phyloP scores from a whole-genome alignment of 352 stramenopile genomes.

The Globisporangium lucens region DNA sequence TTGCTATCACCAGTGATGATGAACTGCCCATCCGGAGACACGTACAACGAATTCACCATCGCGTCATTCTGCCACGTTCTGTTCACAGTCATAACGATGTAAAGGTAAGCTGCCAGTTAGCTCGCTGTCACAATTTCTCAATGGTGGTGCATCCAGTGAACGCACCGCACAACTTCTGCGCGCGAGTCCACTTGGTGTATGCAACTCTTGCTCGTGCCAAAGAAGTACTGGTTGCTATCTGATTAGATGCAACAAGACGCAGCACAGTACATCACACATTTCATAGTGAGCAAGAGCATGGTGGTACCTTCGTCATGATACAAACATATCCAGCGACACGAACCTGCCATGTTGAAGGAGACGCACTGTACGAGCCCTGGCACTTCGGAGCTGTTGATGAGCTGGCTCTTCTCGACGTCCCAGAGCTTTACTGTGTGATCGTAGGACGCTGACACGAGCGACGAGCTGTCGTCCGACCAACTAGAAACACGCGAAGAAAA shows the following conservation, averaged over 20 bases:
- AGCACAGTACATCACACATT: not conserved
- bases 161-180: conserved; percentile 35
- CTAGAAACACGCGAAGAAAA: conserved; percentile 13
- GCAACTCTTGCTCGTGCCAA: conserved; percentile 78
- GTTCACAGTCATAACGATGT: conserved; percentile 8
- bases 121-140: not conserved
- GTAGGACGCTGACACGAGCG: conserved; percentile 77
- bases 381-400: conserved; percentile 62
- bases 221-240: conserved; percentile 84
- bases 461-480: conserved; percentile 75
- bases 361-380: conserved; percentile 84
- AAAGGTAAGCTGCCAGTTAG: not conserved
- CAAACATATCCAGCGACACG: not conserved
- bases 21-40: conserved; percentile 69
- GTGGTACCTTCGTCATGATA: not conserved
- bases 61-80: conserved; percentile 81
- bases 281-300: not conserved
- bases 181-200: conserved; percentile 74
- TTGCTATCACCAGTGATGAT: conserved; percentile 84
- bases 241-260: not conserved
- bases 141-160: not conserved
- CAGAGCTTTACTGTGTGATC: conserved; percentile 88
- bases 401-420: conserved; percentile 78
- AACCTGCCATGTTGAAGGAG: conserved; percentile 74
- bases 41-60: conserved; percentile 86